These are phyloP conservation scores for Cercospora janseana DNA, from an alignment of 2,329 filamentous ascomycete genomes.

Conservation along the genomic window DNA sequence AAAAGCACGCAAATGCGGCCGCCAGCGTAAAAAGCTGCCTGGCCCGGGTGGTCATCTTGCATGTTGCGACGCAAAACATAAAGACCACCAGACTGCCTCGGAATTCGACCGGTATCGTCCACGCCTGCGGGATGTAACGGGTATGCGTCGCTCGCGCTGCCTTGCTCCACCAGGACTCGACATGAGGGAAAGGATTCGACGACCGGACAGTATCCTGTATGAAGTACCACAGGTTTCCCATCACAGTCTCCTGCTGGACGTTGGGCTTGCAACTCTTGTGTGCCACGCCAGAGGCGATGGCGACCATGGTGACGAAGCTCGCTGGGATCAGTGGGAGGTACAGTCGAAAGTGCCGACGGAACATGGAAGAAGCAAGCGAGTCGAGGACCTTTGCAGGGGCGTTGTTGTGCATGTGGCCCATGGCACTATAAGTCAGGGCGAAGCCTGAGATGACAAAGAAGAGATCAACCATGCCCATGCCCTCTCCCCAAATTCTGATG, in stretches of 20 bases:
- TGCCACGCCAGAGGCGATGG: background rate
- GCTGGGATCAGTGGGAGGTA: constrained; percentile 2
- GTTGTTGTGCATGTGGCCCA: background rate
- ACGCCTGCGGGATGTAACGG: constrained; percentile 14
- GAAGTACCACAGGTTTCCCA: constrained; percentile 1
- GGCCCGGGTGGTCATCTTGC: background rate
- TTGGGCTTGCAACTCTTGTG: background rate
- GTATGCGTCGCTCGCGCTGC: background rate
- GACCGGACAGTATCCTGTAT: background rate
- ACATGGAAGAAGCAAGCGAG: constrained; percentile 1
- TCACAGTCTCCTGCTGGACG: background rate
- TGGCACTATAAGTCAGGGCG: background rate
- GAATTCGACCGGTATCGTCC: constrained; percentile 13
- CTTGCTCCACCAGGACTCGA: background rate
- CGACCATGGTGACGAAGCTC: constrained; percentile 7
- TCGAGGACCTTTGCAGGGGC: background rate
- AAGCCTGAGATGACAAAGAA: constrained; percentile 14
- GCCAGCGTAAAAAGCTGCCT: background rate
- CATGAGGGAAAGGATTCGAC: background rate
- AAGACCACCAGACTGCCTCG: constrained; percentile 7
- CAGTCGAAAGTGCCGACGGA: constrained; percentile 3
- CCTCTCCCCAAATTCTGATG: background rate
- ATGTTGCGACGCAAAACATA: background rate
- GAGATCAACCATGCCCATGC: background rate
- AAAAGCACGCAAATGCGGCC: background rate